Evolutionary conservation across 345 rosid genomes (phyloP).

Genomic region (Syzygium jambos): DNA sequence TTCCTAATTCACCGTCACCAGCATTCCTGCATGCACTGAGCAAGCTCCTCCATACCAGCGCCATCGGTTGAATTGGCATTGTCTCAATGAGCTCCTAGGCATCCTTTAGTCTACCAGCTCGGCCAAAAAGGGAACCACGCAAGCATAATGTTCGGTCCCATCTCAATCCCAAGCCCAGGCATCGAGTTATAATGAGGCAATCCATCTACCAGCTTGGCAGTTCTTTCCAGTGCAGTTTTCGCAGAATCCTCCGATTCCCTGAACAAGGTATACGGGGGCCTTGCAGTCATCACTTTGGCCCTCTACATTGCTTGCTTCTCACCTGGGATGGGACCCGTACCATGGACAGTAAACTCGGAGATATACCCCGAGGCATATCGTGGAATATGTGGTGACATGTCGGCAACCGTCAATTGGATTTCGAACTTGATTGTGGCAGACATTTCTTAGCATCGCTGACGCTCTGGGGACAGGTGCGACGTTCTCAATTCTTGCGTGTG

Average conservation of each 20-base stretch:
- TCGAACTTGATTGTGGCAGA: slow-evolving; percentile 70
- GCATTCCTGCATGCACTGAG: no score
- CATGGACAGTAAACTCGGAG: slow-evolving; percentile 92
- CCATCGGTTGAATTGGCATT: no score
- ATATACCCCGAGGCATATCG: slow-evolving; percentile 78
- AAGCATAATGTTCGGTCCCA: no score
- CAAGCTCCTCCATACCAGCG: no score
- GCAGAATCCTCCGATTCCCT: slow-evolving; percentile 16
- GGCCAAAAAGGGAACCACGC: no score
- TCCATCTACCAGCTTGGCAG: no score
- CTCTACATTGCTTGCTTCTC: slow-evolving; percentile 45
- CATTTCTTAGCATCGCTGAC: slow-evolving; percentile 59
- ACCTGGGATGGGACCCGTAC: slow-evolving; percentile 98
- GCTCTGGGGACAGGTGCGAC: slow-evolving; percentile 53
- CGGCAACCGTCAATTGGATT: slow-evolving; percentile 85
- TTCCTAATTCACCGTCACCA: no score
- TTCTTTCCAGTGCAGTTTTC: slow-evolving; percentile 47
- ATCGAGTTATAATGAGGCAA: no score
- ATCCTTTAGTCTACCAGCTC: no score
- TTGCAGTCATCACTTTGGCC: slow-evolving; percentile 56
- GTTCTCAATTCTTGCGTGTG: slow-evolving; percentile 63
- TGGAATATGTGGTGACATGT: slow-evolving; percentile 91
- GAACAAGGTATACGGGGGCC: slow-evolving; percentile 44
- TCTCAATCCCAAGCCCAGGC: no score
- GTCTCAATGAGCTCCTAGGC: no score